Percentiles rank a stretch among this genome's conserved stretches.
These are phyloP conservation scores for Ramularia endophylla DNA, from an alignment of 2,329 filamentous ascomycete genomes.

Conservation along the genomic window DNA sequence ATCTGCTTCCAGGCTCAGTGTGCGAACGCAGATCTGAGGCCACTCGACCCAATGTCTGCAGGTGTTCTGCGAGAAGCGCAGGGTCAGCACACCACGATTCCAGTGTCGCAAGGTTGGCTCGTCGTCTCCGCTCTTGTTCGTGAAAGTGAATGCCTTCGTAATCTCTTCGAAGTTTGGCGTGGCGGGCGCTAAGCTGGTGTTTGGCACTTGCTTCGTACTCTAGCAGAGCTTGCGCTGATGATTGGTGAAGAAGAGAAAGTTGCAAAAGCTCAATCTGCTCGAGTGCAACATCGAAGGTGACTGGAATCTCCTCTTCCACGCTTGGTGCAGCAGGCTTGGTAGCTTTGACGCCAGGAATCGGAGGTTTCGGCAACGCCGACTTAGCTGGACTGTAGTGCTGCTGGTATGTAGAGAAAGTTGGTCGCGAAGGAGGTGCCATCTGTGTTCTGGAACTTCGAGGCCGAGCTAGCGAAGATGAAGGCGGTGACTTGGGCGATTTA, in stretches of 20 bases:
- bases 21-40: constrained; percentile 54
- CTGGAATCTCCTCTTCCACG: constrained; percentile 46
- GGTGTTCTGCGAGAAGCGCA: constrained; percentile 46
- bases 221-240: constrained; percentile 39
- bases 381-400: constrained; percentile 64
- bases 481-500: constrained; percentile 16
- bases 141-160: constrained; percentile 31
- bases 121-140: constrained; percentile 35
- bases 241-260: constrained; percentile 58
- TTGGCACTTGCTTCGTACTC: constrained; percentile 55
- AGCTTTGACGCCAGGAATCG: constrained; percentile 50
- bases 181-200: constrained; percentile 23
- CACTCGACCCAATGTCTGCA: constrained; percentile 54
- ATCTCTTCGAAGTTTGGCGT: constrained; percentile 24
- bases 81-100: constrained; percentile 44
- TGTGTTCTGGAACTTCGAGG: constrained; percentile 24
- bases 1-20: constrained; percentile 51
- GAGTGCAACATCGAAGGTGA: constrained; percentile 21
- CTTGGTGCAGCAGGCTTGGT: constrained; percentile 49
- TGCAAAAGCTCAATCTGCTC: constrained; percentile 60
- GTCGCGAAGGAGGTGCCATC: constrained; percentile 37
- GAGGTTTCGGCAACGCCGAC: constrained; percentile 54
- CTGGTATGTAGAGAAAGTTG: constrained; percentile 57
- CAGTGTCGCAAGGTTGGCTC: constrained; percentile 49
- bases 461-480: constrained; percentile 11